Percentiles rank a stretch among this genome's conserved stretches.
These are phyloP conservation scores for Sporothrix mexicana DNA, from an alignment of 2,329 filamentous ascomycete species.

Conservation along the genomic window DNA sequence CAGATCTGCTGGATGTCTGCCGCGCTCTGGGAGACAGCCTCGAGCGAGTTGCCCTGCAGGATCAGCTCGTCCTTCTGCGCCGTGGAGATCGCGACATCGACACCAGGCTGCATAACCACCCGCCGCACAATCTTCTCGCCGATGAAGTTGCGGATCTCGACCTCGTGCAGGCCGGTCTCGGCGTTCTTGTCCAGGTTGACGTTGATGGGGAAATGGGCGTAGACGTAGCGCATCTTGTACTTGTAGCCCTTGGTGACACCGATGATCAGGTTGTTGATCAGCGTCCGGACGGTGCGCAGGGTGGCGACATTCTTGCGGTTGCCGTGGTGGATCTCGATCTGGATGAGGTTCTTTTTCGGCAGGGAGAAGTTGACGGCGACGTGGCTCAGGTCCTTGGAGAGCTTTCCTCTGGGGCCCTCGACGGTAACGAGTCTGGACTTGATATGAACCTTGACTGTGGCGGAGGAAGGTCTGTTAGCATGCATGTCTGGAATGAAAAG, in stretches of 20 bases:
- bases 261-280: conserved; percentile 98
- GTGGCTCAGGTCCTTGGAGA: conserved; percentile 95
- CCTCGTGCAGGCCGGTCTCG: conserved; percentile 85
- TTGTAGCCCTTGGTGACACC: conserved; percentile 99
- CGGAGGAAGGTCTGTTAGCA: conserved; percentile 40
- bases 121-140: conserved; percentile 99
- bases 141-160: conserved; percentile 99
- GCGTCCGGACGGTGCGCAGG: conserved; percentile 94
- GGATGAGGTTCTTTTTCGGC: conserved; percentile 84
- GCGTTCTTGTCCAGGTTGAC: conserved; percentile 97
- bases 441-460: conserved; percentile 93
- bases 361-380: conserved; percentile 93
- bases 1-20: conserved; percentile 99
- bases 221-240: conserved; percentile 99
- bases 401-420: conserved; percentile 95
- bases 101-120: conserved; percentile 86
- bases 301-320: conserved; percentile 96
- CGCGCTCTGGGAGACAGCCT: conserved; percentile 96
- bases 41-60: conserved; percentile 90
- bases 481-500: background rate
- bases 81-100: conserved; percentile 88
- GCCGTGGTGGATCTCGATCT: conserved; percentile 99
- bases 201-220: conserved; percentile 99
- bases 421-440: conserved; percentile 96
- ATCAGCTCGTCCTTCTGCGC: conserved; percentile 97